Base-by-base conservation (phyloP, 2,329 filamentous ascomycete species). In the Scedosporium boydii region DNA sequence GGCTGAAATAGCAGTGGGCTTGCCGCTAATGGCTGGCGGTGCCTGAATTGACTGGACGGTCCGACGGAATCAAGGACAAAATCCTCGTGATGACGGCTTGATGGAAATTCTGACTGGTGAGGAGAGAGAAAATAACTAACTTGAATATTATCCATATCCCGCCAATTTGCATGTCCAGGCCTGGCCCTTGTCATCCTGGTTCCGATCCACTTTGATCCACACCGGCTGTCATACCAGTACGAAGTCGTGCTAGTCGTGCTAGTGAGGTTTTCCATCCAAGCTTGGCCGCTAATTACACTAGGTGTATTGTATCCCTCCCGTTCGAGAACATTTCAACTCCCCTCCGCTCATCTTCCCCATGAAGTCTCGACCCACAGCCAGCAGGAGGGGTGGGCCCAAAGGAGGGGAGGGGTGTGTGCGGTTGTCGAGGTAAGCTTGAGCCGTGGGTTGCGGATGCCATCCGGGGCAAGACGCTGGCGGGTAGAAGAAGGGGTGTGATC, bases 121-220 rank as follows among this genome's bases (percentile, higher is more conserved):
- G n/a, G n/a, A 55, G 51, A 55, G 51, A 23, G 23, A 55, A 55
- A 55, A 55, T 55, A 23, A 23, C 44, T 10, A 26, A 23, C 18
- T 3, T 23, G 12, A 10, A 23, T 55, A 55, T 66, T 64, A 69
- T 67, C 65, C 65, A 63, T 65, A 64, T 61, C 42, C 61, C 64
- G 64, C 63, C 66, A 63, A 58, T 61, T 63, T 59, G 61, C 61
- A 59, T 55, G 48, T 62, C 10, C 10, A 38, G 34, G 34, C 34
- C 34, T 38, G 34, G 10, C 55, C 63, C 59, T 51, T 57, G 63
- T 51, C 64, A 44, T 60, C 64, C 66, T 64, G 61, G 67, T 59
- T 66, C 59, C 63, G 59, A 58, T 59, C 64, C 63, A 59, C 58
- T 53, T 21, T 46, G 7, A 29, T 27, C 55, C 63, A 57, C 63